Evolutionary conservation across 1,139 yeast species (phyloP).

Genomic region (Geotrichum fermentans): DNA sequence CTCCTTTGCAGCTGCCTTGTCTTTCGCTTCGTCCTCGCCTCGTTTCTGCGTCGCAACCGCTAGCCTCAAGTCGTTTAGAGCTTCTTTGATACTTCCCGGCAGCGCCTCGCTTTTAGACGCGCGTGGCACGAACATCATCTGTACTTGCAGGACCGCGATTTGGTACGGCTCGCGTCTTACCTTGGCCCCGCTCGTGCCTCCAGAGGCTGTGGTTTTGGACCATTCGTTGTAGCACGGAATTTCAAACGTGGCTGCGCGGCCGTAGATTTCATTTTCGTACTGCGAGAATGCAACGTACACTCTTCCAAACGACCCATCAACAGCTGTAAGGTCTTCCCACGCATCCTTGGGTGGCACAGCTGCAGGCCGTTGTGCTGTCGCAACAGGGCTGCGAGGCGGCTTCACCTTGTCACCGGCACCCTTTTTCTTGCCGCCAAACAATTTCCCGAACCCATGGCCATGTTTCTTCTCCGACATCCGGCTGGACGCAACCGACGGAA

Average conservation of each 20-base stretch:
- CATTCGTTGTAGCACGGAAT: slow-evolving; percentile 75
- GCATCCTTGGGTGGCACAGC: slow-evolving; percentile 33
- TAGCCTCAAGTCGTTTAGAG: slow-evolving; percentile 27
- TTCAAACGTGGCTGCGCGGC: slow-evolving; percentile 49
- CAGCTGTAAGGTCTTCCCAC: slow-evolving; percentile 42
- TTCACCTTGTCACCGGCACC: background rate
- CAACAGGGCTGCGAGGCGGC: slow-evolving; percentile 6
- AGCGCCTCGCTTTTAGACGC: slow-evolving; percentile 45
- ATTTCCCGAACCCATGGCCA: slow-evolving; percentile 16
- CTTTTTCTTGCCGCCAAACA: slow-evolving; percentile 34
- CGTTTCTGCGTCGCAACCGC: slow-evolving; percentile 3
- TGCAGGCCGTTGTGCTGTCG: slow-evolving; percentile 28
- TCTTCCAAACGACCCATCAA: slow-evolving; percentile 85
- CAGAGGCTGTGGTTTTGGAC: slow-evolving; percentile 56
- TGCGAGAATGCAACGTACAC: slow-evolving; percentile 62
- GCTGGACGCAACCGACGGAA: slow-evolving; percentile 4
- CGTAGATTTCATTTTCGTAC: slow-evolving; percentile 52
- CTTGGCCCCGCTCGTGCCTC: slow-evolving; percentile 11
- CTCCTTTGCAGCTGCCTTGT: background rate
- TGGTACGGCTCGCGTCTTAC: slow-evolving; percentile 48
- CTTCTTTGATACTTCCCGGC: slow-evolving; percentile 51
- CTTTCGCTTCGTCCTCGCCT: background rate
- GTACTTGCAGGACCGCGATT: slow-evolving; percentile 60
- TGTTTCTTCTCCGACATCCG: slow-evolving; percentile 4
- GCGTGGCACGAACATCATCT: slow-evolving; percentile 66